Evolutionary conservation across 805 yeast genomes (phyloP).

Genomic region (Starmerella davenportii): DNA sequence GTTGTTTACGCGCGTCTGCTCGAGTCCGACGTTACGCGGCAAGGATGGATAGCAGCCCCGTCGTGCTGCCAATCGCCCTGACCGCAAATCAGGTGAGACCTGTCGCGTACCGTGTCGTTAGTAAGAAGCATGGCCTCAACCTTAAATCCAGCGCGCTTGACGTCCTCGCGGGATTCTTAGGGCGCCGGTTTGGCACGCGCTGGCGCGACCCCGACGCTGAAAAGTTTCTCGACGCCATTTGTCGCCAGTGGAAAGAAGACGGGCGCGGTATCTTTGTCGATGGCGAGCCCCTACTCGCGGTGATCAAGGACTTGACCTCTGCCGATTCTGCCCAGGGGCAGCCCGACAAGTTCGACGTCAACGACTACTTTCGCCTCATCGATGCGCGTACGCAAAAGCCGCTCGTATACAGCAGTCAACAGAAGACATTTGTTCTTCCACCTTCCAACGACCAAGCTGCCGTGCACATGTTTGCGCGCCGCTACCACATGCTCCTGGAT

Average conservation of each 20-base stretch:
- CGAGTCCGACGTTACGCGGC: no score
- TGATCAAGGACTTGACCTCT: constrained; percentile 39
- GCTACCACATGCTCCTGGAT: constrained; percentile 51
- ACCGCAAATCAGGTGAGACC: constrained; percentile 78
- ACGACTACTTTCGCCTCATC: constrained; percentile 49
- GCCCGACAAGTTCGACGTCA: constrained; percentile 36
- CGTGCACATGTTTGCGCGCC: constrained; percentile 13
- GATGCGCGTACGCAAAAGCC: constrained; percentile 38
- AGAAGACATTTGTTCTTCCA: constrained; percentile 24
- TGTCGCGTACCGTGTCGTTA: constrained; percentile 69
- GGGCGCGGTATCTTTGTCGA: constrained; percentile 76
- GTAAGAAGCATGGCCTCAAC: constrained; percentile 84
- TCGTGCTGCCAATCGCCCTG: constrained; percentile 53
- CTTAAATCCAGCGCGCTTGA: constrained; percentile 71
- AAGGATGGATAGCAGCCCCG: constrained; percentile 18
- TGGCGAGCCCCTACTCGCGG: constrained; percentile 45
- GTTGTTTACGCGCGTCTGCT: no score
- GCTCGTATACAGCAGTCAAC: constrained; percentile 16
- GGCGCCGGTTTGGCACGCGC: constrained; percentile 61
- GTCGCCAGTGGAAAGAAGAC: constrained; percentile 70
- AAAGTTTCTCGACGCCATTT: constrained; percentile 55
- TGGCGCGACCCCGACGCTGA: constrained; percentile 62
- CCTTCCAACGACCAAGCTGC: constrained; percentile 25
- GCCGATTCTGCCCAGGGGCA: constrained; percentile 8
- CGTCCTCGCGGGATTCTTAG: constrained; percentile 55